Evolutionary conservation across 106 monocot species (phyloP), one percentile per base, ranked within the genome.

Genomic region (Triglochin maritima): DNA sequence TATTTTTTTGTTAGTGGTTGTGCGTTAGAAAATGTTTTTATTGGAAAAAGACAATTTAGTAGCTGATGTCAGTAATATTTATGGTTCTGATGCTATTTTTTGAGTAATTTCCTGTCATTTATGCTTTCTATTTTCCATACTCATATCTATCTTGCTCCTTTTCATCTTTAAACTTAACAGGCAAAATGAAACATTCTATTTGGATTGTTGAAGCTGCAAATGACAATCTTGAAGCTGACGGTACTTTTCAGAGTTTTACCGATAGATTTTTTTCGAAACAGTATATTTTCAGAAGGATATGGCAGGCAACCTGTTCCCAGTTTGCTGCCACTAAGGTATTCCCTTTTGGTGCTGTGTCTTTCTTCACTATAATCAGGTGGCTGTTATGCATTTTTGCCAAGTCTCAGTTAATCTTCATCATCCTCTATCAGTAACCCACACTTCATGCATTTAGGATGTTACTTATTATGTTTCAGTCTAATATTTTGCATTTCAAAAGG

Each of bases 301-400:
- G 95, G 95, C 87, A 87, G 67, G 90, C 90, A 59, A 88, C 85
- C 44, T 87, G 83, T 67, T 81, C 94, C 16, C 90, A 90, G 60
- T 90, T 71, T 81, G 81, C 81, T 72, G 90, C 90, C 66, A 87
- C 65, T 76, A 88, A 96, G 95, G 95, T 96, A 72, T 46, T 52
- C 44, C 2, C 66, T 52, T 14, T 14, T 49, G 50, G 44, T 62
- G 7, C 61, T 8, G 7, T 52, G 11, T 8, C 7, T 8, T 11
- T 8, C 9, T 52, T 11, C 11, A 11, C 63, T 70, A 9, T 7
- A 66, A 44, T 45, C 47, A 48, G n/a, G 0, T 50, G 6, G n/a
- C 59, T 57, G 5, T 69, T 48, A 16, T 64, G 56, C 9, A 60
- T 53, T 29, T 29, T 29, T 29, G 29, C 29, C 29, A 29, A 29